phyloP scores from a whole-genome alignment of 768 basidiomycete genomes.

The Podaxis sp. region DNA sequence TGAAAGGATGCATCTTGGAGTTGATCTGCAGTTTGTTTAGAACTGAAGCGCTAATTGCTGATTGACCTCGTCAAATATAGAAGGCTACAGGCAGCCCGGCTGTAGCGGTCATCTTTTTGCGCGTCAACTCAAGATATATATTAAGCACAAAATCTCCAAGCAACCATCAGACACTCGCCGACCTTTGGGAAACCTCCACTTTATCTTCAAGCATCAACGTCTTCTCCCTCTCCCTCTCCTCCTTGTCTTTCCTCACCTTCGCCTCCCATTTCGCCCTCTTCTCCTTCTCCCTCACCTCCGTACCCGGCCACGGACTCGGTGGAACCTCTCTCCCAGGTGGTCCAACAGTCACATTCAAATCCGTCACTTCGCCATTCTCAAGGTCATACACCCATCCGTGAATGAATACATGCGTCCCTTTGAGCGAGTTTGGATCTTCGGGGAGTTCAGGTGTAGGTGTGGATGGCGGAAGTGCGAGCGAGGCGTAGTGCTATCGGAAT shows the following conservation, averaged over 20 bases:
- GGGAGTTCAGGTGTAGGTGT: not conserved
- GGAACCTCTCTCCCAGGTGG: slow-evolving; percentile 36
- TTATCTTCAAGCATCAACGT: not conserved
- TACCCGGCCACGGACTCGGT: slow-evolving; percentile 24
- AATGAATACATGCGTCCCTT: slow-evolving; percentile 32
- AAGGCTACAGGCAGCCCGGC: no score
- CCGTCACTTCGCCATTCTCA: slow-evolving; percentile 47
- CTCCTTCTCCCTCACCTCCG: slow-evolving; percentile 4
- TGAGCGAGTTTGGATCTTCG: slow-evolving; percentile 20
- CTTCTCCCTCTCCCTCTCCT: not conserved
- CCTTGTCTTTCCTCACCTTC: not conserved
- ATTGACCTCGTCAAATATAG: no score
- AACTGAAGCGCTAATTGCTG: no score
- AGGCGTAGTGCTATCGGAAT: slow-evolving; percentile 23
- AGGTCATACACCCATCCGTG: slow-evolving; percentile 66
- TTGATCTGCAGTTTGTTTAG: no score
- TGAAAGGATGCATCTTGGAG: no score
- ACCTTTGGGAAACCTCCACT: not conserved
- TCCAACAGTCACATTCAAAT: slow-evolving; percentile 44
- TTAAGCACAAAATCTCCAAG: not conserved
- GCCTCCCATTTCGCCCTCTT: slow-evolving; percentile 1
- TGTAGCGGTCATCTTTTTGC: not conserved
- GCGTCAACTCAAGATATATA: not conserved
- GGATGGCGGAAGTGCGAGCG: slow-evolving; percentile 14
- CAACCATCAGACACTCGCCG: not conserved